Conservation (phyloP, 805 yeast genomes). For the Ogataea pini region DNA sequence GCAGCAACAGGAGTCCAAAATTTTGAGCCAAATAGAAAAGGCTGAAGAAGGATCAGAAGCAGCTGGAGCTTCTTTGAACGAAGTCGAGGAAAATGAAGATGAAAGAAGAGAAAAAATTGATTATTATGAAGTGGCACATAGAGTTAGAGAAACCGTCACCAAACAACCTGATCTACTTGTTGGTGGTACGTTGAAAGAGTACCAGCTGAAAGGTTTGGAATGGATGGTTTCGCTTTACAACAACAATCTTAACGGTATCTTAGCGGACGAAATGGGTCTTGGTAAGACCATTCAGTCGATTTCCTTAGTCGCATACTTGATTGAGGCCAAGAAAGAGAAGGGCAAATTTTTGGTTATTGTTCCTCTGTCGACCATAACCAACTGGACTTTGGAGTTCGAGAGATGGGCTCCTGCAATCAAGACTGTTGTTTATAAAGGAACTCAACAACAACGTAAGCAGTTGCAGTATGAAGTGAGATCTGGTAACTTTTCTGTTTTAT, state of each 20-base stretch:
- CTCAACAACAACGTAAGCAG: slow-evolving; percentile 68
- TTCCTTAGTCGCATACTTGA: slow-evolving; percentile 68
- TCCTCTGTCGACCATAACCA: slow-evolving; percentile 80
- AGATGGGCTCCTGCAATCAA: slow-evolving; percentile 85
- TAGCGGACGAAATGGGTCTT: slow-evolving; percentile 70
- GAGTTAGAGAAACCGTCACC: slow-evolving; percentile 62
- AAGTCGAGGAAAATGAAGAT: slow-evolving; percentile 38
- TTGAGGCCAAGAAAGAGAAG: slow-evolving; percentile 62
- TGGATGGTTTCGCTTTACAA: slow-evolving; percentile 69
- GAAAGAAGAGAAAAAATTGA: slow-evolving; percentile 68
- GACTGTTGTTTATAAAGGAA: slow-evolving; percentile 74
- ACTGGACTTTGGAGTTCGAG: slow-evolving; percentile 84
- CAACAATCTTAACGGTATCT: slow-evolving; percentile 61
- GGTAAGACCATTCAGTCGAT: slow-evolving; percentile 78
- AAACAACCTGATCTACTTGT: slow-evolving; percentile 69
- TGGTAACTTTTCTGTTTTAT: slow-evolving; percentile 72
- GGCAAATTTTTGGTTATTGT: slow-evolving; percentile 80
- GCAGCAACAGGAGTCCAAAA: slow-evolving; percentile 62
- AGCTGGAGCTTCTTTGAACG: slow-evolving; percentile 11
- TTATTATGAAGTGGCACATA: slow-evolving; percentile 81
- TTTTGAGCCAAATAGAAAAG: slow-evolving; percentile 31
- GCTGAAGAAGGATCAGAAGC: slow-evolving; percentile 23
- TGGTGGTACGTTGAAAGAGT: slow-evolving; percentile 80
- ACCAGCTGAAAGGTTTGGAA: slow-evolving; percentile 64
- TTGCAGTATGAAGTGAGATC: slow-evolving; percentile 62